These are phyloP conservation scores for Bolboschoenoplectus hybrid DNA, from an alignment of 202 grass and related monocot genomes.

Conservation along the genomic window DNA sequence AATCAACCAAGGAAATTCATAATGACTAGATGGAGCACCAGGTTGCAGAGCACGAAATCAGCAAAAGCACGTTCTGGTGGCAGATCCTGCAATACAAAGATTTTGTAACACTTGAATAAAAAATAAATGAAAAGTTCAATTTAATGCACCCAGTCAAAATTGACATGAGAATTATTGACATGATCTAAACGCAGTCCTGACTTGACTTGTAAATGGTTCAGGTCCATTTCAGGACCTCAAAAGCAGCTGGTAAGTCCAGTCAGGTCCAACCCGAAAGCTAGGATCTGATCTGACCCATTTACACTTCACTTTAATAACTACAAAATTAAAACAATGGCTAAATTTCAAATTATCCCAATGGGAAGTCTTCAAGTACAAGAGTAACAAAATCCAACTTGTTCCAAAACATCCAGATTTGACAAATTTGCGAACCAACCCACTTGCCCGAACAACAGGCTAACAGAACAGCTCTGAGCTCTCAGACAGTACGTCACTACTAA, in stretches of 20 bases:
- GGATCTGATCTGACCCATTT: not conserved
- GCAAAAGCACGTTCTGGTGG: conserved; percentile 80
- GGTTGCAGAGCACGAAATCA: conserved; percentile 87
- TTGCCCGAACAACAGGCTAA: not conserved
- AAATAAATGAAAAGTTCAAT: not conserved
- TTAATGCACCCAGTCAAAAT: not conserved
- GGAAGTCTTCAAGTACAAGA: not conserved
- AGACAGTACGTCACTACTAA: not conserved
- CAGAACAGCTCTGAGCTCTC: not conserved
- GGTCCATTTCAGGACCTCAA: not conserved
- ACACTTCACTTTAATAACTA: not conserved
- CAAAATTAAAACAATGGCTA: not conserved
- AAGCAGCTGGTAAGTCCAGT: not conserved
- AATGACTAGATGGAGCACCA: conserved; percentile 97
- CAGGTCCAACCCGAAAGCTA: not conserved
- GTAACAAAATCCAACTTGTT: not conserved
- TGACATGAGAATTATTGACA: not conserved
- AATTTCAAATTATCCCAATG: not conserved
- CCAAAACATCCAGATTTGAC: not conserved
- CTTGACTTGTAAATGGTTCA: not conserved
- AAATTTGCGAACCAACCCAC: not conserved
- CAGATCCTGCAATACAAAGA: conserved; percentile 59
- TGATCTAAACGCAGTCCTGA: not conserved
- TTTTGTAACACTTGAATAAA: not conserved
- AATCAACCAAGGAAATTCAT: conserved; percentile 95